These are phyloP conservation scores for Rosa chinensis DNA, from an alignment of 306 rosid genomes.

Conservation along the genomic window DNA sequence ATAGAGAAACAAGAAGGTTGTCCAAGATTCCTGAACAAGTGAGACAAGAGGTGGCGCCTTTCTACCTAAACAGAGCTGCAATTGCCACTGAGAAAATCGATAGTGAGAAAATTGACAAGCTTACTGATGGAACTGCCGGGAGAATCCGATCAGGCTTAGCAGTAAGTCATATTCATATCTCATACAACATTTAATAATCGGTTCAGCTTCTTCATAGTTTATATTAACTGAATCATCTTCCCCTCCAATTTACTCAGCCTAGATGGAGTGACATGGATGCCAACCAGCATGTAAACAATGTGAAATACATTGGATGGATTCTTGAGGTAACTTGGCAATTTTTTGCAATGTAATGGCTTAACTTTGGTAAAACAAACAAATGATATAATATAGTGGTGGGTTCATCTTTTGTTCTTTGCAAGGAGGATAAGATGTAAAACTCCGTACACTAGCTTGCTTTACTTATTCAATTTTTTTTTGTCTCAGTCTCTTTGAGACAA, in stretches of 20 bases:
- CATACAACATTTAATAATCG: background rate
- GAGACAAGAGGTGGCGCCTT: slow-evolving; percentile 65
- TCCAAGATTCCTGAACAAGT: slow-evolving; percentile 82
- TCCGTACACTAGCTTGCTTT: too few species aligned
- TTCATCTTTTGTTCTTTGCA: too few species aligned
- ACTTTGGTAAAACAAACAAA: background rate
- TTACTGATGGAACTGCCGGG: slow-evolving; percentile 63
- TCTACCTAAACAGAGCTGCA: slow-evolving; percentile 61
- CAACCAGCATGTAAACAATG: slow-evolving; percentile 95
- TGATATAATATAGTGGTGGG: too few species aligned
- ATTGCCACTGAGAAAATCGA: slow-evolving; percentile 52
- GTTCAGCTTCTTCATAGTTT: background rate
- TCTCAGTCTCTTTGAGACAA: background rate
- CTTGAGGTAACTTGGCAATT: slow-evolving; percentile 56
- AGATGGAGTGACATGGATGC: slow-evolving; percentile 99
- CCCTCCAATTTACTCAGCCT: slow-evolving; percentile 45
- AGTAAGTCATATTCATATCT: slow-evolving; percentile 37
- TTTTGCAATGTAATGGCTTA: background rate
- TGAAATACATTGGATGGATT: slow-evolving; percentile 95
- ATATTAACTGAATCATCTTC: background rate
- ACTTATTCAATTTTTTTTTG: too few species aligned
- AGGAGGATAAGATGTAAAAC: too few species aligned
- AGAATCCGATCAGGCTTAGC: slow-evolving; percentile 76
- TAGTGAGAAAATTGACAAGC: slow-evolving; percentile 65
- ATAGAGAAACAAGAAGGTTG: slow-evolving; percentile 81